Conservation (phyloP, 768 basidiomycete genomes). For the Russula vinacea region DNA sequence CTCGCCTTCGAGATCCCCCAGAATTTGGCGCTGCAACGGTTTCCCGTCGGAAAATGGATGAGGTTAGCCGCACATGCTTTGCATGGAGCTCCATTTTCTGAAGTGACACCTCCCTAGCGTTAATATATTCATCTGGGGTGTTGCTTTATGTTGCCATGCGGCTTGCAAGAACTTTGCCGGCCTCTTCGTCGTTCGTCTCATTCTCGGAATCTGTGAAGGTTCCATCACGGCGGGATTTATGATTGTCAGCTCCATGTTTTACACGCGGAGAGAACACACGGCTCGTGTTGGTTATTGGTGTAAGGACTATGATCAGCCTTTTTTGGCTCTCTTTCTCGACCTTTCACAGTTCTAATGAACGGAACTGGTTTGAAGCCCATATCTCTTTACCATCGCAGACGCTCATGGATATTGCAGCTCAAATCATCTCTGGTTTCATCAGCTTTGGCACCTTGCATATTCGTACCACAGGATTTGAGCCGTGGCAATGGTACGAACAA, state of each 20-base stretch:
- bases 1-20: conserved; percentile 72
- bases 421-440: conserved; percentile 67
- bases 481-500: conserved; percentile 63
- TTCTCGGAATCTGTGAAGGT: conserved; percentile 73
- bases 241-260: conserved; percentile 77
- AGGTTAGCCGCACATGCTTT: conserved; percentile 42
- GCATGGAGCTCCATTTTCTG: neutral
- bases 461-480: conserved; percentile 51
- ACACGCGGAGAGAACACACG: conserved; percentile 68
- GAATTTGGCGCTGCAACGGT: conserved; percentile 65
- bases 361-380: conserved; percentile 50
- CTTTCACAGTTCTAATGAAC: conserved; percentile 63
- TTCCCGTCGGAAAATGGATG: conserved; percentile 80
- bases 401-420: conserved; percentile 42
- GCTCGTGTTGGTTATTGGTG: conserved; percentile 73
- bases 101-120: conserved; percentile 39
- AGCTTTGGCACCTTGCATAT: conserved; percentile 67
- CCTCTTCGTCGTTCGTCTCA: conserved; percentile 58
- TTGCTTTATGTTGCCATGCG: conserved; percentile 58
- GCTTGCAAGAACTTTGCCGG: conserved; percentile 69
- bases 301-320: conserved; percentile 39
- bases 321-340: conserved; percentile 1
- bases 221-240: conserved; percentile 71
- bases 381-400: neutral
- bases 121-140: conserved; percentile 65